A percentile compares a stretch with the other conserved stretches of the same genome.
Evolutionary conservation across 23 red algal species (phyloP).

Genomic region (Chondrus crispus): DNA sequence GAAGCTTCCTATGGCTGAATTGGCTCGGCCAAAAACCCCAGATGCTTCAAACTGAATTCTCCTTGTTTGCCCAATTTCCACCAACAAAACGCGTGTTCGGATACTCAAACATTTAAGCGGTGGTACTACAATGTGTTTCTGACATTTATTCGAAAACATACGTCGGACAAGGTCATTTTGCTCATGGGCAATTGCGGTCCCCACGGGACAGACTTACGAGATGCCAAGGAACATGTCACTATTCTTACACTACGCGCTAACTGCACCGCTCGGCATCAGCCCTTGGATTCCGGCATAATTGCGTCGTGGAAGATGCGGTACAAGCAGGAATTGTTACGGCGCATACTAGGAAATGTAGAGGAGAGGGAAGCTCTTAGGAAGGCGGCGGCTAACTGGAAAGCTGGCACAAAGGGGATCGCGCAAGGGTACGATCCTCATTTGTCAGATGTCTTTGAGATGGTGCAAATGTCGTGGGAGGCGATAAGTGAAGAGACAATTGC

Average conservation of each 20-base stretch:
- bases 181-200: background rate
- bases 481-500: background rate
- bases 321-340: background rate
- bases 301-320: background rate
- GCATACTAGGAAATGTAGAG: background rate
- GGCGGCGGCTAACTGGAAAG: background rate
- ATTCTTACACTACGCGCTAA: background rate
- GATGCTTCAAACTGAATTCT: background rate
- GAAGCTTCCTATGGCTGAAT: conserved; percentile 32
- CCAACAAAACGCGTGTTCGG: background rate
- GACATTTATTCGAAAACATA: background rate
- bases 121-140: background rate
- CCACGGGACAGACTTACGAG: background rate
- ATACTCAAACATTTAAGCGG: background rate
- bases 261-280: background rate
- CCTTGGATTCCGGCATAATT: background rate
- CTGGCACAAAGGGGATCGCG: background rate
- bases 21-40: conserved; percentile 7
- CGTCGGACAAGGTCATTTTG: background rate
- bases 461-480: background rate
- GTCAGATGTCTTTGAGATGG: background rate
- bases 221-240: background rate
- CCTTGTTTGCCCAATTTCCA: background rate
- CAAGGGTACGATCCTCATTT: background rate
- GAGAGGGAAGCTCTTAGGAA: background rate